Evolutionary conservation across 495 filamentous ascomycete genomes (phyloP), one percentile per base, ranked within the genome.

Genomic region (Annulohypoxylon nitens): DNA sequence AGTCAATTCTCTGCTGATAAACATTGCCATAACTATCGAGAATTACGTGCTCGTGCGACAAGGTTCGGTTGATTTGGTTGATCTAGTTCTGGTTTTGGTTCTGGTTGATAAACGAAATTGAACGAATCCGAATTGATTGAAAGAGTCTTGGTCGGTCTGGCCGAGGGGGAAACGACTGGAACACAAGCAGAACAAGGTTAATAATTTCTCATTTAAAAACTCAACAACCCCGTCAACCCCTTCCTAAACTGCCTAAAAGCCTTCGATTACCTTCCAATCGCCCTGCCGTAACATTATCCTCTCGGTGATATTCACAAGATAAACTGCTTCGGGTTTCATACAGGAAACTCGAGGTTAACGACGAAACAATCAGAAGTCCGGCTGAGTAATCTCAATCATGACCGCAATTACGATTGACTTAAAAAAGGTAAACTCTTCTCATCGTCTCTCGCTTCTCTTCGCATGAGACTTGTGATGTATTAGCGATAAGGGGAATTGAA

Each of bases 31-130:
- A 47, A 20, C 43, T 47, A 47, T 47, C n/a, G 55, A 1, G 9
- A 26, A 75, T 68, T 75, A 67, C 67, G 72, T 75, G 71, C 72
- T 63, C 16, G 72, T 75, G 67, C 58, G 59, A 75, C 67, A 25
- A 50, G 16, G 50, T 30, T 51, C 39, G 63, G 43, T 45, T 65
- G 61, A 59, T 64, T 37, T 18, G 43, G 50, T 54, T 54, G 63
- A 34, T 34, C 60, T 53, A 58, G 57, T 57, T 64, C 30, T 30
- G 30, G 30, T 30, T 30, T 30, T 1, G 30, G 30, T 30, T 30
- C 30, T 30, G 30, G 3, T 30, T 45, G 23, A 61, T 60, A 30
- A 62, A 23, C 48, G 11, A 55, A 45, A 48, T 51, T 54, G 10
- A 54, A 39, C 41, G 60, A 67, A 43, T 47, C 30, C 30, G n/a